Percentiles rank a stretch among this genome's conserved stretches.
Evolutionary conservation across 345 rosid species (phyloP).

Genomic region (Abelmoschus esculentus): DNA sequence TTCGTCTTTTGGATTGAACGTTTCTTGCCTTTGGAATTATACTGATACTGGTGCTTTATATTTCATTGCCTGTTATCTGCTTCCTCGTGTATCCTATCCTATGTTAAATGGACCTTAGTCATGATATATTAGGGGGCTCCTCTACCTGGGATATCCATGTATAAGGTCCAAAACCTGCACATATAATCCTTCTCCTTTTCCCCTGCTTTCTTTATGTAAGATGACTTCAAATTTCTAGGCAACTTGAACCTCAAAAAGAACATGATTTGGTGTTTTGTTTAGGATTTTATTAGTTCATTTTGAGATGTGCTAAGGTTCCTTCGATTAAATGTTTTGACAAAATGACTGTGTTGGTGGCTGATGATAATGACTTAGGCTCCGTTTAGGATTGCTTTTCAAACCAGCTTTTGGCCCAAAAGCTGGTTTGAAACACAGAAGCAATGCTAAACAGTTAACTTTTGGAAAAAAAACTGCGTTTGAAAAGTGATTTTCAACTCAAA

Average conservation of each 20-base stretch:
- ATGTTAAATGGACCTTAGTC: background rate
- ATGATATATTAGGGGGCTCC: background rate
- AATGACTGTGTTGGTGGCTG: background rate
- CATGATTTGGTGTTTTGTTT: background rate
- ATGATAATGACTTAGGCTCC: background rate
- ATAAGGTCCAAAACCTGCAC: background rate
- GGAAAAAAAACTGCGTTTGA: no score
- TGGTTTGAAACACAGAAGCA: no score
- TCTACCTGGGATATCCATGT: background rate
- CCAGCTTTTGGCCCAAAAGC: no score
- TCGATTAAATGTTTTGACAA: background rate
- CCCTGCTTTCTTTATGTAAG: background rate
- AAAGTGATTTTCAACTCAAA: no score
- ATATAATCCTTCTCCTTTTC: background rate
- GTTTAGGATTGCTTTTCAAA: no score
- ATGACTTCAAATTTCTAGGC: background rate
- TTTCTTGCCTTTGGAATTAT: background rate
- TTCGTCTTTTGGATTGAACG: background rate
- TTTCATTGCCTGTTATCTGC: background rate
- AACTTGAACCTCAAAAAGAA: background rate
- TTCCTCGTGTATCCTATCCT: background rate
- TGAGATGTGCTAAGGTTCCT: background rate
- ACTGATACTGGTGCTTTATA: background rate
- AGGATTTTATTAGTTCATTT: background rate
- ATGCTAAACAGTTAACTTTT: no score